Evolutionary conservation across 2,329 filamentous ascomycete species (phyloP), one percentile per base, ranked within the genome.

Genomic region (Geoglossum cookeanum): DNA sequence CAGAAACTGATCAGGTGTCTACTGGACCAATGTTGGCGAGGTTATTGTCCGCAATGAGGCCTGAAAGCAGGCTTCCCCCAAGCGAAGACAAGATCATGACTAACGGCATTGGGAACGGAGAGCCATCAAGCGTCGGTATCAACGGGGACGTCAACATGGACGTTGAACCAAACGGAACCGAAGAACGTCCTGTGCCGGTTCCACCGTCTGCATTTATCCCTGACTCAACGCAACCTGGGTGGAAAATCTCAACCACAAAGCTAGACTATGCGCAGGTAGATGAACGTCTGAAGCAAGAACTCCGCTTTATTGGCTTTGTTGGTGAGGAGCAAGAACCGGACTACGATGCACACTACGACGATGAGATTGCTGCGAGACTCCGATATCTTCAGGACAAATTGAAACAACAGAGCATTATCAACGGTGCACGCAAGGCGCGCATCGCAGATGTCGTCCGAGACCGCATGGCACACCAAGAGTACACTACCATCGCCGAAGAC

Each of bases 391-490:
- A 98, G 66, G 76, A 79, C 56, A 83, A 87, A 55, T 78, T 98
- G 1, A 85, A 87, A 62, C 82, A 89, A 59, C 84, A 92, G 67
- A 85, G 86, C 68, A 80, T 94, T 58, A 74, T 86, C 69, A 98
- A 98, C 68, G 91, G 90, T 44, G 88, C 91, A 4, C 85, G 89
- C 61, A 97, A 97, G 70, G 78, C 87, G 5, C 81, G 90, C 1
- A 75, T 98, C 9, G 81, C 87, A 1, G 90, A 96, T 42, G 77
- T 96, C 32, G 87, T 92, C 6, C 85, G 89, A 64, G 90, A 95
- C 68, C 83, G 88, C 62, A 91, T 98, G 80, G 92, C 92, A 0
- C 84, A 92, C 71, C 92, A 98, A 67, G 92, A 98, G 68, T 98
- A 95, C 73, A 85, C 84, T 68, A 96, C 89, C 58, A 98, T 98